Base-by-base conservation (phyloP, 169 alveolate genomes). In the Prorocentrum cordatum region DNA sequence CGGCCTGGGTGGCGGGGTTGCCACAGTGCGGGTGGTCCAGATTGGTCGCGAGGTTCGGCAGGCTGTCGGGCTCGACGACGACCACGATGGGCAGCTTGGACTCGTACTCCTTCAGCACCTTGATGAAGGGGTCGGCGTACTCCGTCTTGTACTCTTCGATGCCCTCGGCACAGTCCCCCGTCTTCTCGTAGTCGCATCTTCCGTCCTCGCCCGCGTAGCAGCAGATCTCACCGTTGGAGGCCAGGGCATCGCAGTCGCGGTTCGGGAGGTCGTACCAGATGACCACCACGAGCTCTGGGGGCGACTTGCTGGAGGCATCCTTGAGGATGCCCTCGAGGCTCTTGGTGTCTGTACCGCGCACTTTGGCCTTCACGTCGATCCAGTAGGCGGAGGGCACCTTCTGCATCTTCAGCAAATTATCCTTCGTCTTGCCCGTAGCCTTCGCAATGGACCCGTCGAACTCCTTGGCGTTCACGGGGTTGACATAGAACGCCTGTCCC, bases 231-330 rank as follows among this genome's bases (percentile, higher is more conserved):
- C 85, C 85, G 24, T 73, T 73, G 54, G 85, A 73, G 2, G 85
- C 85, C 33, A 50, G 45, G 32, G 85, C 85, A 33, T 73, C 71
- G 36, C 85, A 73, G 33, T 75, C 86, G 22, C 86, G 71, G n/a
- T 75, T 75, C 18, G 86, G 86, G 54, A 75, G 71, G 71, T 75
- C 86, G 24, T 75, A 75, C 61, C 47, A 70, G 45, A 75, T 75
- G 86, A 75, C 47, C 1, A 75, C 86, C 33, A 75, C 86, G 39
- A 75, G 86, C 45, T 75, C 86, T n/a, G 86, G 86, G 14, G 54
- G 72, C 10, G 86, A 71, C 86, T 75, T 75, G 86, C 38, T 75
- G 33, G 62, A 6, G 5, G 86, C 86, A 58, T 75, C 86, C 35
- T 50, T 59, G 35, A 75, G 29, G 62, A 75, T 75, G 35, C 86